These are phyloP conservation scores for Pseudocercospora fuligena DNA, from an alignment of 2,329 filamentous ascomycete genomes.

Conservation along the genomic window DNA sequence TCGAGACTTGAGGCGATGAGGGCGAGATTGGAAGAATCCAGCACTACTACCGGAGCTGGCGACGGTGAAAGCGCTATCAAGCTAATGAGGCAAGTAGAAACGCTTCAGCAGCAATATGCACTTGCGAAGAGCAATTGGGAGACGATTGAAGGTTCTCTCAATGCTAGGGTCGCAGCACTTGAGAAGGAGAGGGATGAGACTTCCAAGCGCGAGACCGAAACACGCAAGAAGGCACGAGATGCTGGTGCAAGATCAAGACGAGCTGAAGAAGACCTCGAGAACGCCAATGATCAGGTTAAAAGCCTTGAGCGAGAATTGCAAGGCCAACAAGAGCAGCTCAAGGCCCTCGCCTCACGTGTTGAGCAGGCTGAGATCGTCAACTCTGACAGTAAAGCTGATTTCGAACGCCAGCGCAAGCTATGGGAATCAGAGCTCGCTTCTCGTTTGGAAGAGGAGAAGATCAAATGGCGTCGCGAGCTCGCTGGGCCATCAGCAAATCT, in stretches of 20 bases:
- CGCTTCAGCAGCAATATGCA: slow-evolving; percentile 90
- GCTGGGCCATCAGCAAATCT: slow-evolving; percentile 32
- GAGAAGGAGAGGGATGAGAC: slow-evolving; percentile 93
- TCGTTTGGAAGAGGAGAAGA: slow-evolving; percentile 67
- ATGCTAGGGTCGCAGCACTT: slow-evolving; percentile 74
- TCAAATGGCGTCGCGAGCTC: slow-evolving; percentile 59
- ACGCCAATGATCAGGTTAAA: slow-evolving; percentile 66
- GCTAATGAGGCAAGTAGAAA: slow-evolving; percentile 90
- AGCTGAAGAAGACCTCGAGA: slow-evolving; percentile 83
- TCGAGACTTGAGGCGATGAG: slow-evolving; percentile 88
- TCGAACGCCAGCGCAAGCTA: slow-evolving; percentile 63
- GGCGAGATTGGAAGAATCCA: slow-evolving; percentile 83
- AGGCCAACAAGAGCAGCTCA: slow-evolving; percentile 63
- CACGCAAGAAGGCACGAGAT: slow-evolving; percentile 88
- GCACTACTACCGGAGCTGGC: slow-evolving; percentile 59
- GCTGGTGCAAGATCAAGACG: slow-evolving; percentile 70
- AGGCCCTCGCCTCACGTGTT: slow-evolving; percentile 67
- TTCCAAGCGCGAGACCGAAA: slow-evolving; percentile 78
- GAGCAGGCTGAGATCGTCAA: slow-evolving; percentile 69
- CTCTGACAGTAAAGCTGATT: slow-evolving; percentile 60
- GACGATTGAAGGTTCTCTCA: slow-evolving; percentile 84
- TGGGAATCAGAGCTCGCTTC: slow-evolving; percentile 63
- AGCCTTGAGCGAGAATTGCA: slow-evolving; percentile 67
- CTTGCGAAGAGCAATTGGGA: slow-evolving; percentile 98
- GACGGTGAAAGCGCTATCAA: slow-evolving; percentile 68